A percentile compares a stretch with the other conserved stretches of the same genome.
phyloP scores from a whole-genome alignment of 2,329 filamentous ascomycete species.

The Neophaeococcomyces mojaviensis region DNA sequence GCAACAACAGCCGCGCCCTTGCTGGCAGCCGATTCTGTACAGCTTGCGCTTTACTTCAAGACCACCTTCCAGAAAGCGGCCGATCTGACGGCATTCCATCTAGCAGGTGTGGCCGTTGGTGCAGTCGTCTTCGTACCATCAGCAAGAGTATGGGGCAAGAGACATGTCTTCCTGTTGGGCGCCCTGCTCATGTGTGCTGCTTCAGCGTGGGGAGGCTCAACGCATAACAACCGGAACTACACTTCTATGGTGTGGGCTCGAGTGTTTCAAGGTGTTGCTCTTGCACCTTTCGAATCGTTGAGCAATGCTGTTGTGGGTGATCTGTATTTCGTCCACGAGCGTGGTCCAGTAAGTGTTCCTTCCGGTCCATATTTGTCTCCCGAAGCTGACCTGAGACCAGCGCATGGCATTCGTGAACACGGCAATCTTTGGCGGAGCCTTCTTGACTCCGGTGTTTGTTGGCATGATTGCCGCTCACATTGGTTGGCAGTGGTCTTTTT shows the following conservation, averaged over 20 bases:
- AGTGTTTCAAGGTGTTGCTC: conserved; percentile 75
- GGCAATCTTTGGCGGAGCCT: conserved; percentile 62
- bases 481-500: conserved; percentile 83
- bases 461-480: conserved; percentile 68
- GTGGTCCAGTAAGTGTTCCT: conserved; percentile 22
- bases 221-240: conserved; percentile 55
- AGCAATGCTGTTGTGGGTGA: conserved; percentile 87
- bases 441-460: conserved; percentile 79
- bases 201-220: conserved; percentile 68
- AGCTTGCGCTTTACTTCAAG: conserved; percentile 60
- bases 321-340: conserved; percentile 78
- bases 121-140: conserved; percentile 82
- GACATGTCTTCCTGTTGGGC: conserved; percentile 77
- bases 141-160: conserved; percentile 84
- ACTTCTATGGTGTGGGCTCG: conserved; percentile 67
- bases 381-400: not conserved
- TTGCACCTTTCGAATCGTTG: conserved; percentile 82
- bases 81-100: conserved; percentile 76
- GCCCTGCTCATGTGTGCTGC: conserved; percentile 65
- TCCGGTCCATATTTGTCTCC: not conserved
- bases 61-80: conserved; percentile 67
- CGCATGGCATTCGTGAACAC: conserved; percentile 78
- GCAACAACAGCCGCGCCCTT: conserved; percentile 78
- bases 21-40: conserved; percentile 79
- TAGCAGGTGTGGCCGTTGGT: conserved; percentile 72